Evolutionary conservation across 2,329 filamentous ascomycete genomes (phyloP).

Genomic region (Bipolaris victoriae): DNA sequence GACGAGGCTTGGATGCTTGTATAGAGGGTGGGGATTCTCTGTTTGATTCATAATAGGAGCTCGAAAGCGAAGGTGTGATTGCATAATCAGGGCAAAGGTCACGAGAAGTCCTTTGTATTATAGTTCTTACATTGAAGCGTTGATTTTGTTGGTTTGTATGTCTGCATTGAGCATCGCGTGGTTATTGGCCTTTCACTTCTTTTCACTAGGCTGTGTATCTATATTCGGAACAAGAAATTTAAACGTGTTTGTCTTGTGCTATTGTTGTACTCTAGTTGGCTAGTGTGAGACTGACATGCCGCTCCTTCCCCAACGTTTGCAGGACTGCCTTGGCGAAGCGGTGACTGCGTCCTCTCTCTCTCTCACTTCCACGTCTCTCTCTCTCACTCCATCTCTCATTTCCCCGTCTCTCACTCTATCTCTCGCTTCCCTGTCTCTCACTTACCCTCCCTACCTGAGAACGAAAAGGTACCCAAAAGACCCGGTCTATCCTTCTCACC

Average conservation of each 20-base stretch:
- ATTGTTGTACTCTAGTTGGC: not conserved
- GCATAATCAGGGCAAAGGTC: conserved; percentile 2
- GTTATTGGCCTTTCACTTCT: not conserved
- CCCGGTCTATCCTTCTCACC: not conserved
- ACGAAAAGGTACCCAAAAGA: not conserved
- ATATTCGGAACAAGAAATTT: not conserved
- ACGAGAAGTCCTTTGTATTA: conserved; percentile 5
- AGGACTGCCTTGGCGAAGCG: conserved; percentile 9
- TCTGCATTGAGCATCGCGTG: not conserved
- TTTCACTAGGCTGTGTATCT: not conserved
- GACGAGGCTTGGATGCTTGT: conserved; percentile 10
- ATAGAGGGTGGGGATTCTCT: not conserved
- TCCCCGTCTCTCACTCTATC: conserved; percentile 1
- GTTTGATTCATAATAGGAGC: not conserved
- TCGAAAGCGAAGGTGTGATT: not conserved
- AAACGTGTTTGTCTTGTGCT: not conserved
- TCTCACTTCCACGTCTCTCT: conserved; percentile 1
- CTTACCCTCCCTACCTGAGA: not conserved
- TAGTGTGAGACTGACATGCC: not conserved
- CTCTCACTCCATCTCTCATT: not conserved
- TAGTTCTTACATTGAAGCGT: conserved; percentile 1
- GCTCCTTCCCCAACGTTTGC: not conserved
- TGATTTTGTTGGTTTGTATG: not conserved
- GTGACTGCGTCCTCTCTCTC: conserved; percentile 14
- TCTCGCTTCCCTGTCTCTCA: too few relatives aligned